Percentiles rank a stretch among this genome's conserved stretches.
These are phyloP conservation scores for Hypericum androsaemum DNA, from an alignment of 345 rosid genomes.

Conservation along the genomic window DNA sequence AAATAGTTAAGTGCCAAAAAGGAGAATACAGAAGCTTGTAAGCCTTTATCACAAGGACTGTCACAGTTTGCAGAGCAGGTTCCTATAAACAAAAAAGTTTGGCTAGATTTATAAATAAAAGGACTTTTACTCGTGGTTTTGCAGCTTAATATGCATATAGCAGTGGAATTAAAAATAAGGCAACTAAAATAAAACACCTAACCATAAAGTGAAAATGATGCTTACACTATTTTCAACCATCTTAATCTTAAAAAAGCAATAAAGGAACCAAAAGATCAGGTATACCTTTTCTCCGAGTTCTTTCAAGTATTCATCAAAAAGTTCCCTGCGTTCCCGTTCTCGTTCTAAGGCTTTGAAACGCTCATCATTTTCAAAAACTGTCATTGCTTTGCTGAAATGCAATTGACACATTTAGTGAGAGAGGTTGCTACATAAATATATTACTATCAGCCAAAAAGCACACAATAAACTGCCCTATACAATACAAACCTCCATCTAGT, in stretches of 20 bases:
- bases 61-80: too few relatives aligned
- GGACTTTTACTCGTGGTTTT: too few relatives aligned
- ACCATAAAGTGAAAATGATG: too few relatives aligned
- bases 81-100: too few relatives aligned
- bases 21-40: too few relatives aligned
- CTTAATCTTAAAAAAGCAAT: neutral
- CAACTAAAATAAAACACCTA: too few relatives aligned
- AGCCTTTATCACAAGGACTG: too few relatives aligned
- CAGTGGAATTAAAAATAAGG: too few relatives aligned
- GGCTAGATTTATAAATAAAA: too few relatives aligned
- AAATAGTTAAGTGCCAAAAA: too few relatives aligned
- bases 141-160: too few relatives aligned
- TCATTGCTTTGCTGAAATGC: conserved; percentile 61
- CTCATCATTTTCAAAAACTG: conserved; percentile 71
- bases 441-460: conserved; percentile 1
- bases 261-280: conserved; percentile 1
- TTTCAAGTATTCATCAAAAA: conserved; percentile 57
- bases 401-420: conserved; percentile 13
- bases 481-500: conserved; percentile 83
- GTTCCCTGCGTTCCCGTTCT: conserved; percentile 81
- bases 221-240: neutral
- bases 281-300: conserved; percentile 68
- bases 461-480: neutral
- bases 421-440: conserved; percentile 7
- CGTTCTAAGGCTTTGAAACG: conserved; percentile 81